Conservation (phyloP, 257 asterid genomes). For the Echites panduratus region DNA sequence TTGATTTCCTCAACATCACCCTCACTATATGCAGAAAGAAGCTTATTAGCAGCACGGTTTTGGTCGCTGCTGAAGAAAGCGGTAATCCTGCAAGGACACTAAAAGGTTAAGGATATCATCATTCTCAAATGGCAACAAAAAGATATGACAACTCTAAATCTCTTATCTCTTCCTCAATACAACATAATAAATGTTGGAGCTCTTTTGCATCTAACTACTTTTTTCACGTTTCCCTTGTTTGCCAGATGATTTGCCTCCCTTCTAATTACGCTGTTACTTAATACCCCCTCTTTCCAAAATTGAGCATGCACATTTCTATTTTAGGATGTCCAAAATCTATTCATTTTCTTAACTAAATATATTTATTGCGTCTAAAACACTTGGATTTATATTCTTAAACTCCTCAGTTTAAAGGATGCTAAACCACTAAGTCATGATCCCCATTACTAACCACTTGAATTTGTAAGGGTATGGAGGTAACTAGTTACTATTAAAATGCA, state of each 20-base stretch:
- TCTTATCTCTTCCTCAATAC: background rate
- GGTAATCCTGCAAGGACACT: slow-evolving; percentile 54
- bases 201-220: background rate
- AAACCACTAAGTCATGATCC: background rate
- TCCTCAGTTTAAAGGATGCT: too few relatives aligned
- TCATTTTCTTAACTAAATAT: background rate
- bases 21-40: slow-evolving; percentile 79
- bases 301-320: too few relatives aligned
- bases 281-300: too few relatives aligned
- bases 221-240: background rate
- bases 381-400: too few relatives aligned
- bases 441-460: background rate
- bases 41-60: slow-evolving; percentile 74
- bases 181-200: background rate
- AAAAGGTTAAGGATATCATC: background rate
- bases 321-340: background rate
- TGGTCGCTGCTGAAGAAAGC: slow-evolving; percentile 86
- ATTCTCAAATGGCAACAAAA: background rate
- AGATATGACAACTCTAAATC: background rate
- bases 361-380: background rate
- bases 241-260: background rate
- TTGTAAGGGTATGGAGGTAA: background rate
- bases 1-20: slow-evolving; percentile 89
- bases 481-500: too few relatives aligned
- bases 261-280: background rate